A percentile compares a stretch with the other conserved stretches of the same genome.
These are phyloP conservation scores for Backusella luteola DNA, from an alignment of 192 early-diverging fungal genomes.

Conservation along the genomic window DNA sequence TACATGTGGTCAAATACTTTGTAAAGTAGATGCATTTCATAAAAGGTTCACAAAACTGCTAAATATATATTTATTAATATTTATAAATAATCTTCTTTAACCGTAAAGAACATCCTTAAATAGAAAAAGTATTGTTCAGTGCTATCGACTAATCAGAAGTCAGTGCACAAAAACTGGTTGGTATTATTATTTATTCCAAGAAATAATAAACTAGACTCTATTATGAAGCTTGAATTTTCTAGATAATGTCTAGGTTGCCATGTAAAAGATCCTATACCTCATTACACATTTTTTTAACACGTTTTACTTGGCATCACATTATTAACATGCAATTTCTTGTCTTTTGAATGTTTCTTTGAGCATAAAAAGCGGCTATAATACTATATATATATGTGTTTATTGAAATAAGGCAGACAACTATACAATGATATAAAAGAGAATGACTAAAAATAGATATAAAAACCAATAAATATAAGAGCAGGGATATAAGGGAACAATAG, in stretches of 20 bases:
- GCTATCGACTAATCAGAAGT: not conserved
- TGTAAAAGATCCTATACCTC: too few species aligned
- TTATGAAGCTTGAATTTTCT: not conserved
- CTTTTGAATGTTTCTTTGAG: not conserved
- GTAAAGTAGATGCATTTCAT: not conserved
- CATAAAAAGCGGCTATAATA: not conserved
- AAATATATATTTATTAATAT: not conserved
- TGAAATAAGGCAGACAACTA: not conserved
- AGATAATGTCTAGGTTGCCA: not conserved
- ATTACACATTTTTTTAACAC: not conserved
- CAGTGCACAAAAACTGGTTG: not conserved
- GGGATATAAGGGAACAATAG: not conserved
- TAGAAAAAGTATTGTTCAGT: not conserved
- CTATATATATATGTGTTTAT: not conserved
- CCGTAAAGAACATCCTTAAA: not conserved
- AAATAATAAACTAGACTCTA: not conserved
- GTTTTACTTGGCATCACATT: not conserved
- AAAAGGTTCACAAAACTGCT: not conserved
- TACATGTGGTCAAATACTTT: not conserved
- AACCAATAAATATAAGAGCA: not conserved
- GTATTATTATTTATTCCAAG: not conserved
- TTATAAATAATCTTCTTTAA: not conserved
- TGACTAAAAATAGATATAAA: slow-evolving; percentile 2
- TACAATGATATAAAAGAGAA: not conserved
- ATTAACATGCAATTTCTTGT: not conserved